Evolutionary conservation across 345 rosid genomes (phyloP), one percentile per base, ranked within the genome.

Genomic region (Populus nigra): DNA sequence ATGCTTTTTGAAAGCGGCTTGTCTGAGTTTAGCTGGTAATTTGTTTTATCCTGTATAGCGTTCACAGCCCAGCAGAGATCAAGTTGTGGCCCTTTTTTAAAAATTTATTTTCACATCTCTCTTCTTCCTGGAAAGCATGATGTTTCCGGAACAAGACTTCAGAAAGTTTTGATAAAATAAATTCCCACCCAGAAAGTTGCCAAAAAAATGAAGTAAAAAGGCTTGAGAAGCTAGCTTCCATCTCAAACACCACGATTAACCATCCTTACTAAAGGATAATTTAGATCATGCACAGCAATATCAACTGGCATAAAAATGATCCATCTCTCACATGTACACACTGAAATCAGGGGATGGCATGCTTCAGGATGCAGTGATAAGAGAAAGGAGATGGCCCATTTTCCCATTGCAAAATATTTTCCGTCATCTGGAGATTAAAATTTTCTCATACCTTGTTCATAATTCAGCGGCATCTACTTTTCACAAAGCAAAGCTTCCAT

Each of bases 1-100:
- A 39, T 16, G 59, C 76, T 49, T 76, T 67, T 35, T 39, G 20
- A 59, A 17, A 78, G 68, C 43, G 17, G 36, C 59, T 47, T 77
- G 75, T 49, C 81, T 68, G 69, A 36, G 13, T 15, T 33, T 50
- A 3, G 27, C 13, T 63, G 71, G 53, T 61, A 2, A 12, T 38
- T 8, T 59, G 59, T 7, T 11, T 61, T 3, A 27, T 69, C 15
- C 57, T 39, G 27, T 53, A 5, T 36, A 49, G 53, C 0, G 6
- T 49, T 49, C 18, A 18, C 16, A 36, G 61, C 65, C 36, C 74
- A 43, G 43, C 61, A 7, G 25, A 76, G 25, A 33, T n/a, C 61
- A 71, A 36, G 50, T 25, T 49, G 35, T 53, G 53, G 35, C 35
- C 35, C 18, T 20, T 68, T 16, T 36, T 67, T 9, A 7, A 1